Base-by-base conservation (phyloP, 768 basidiomycete genomes). In the Termitomyces heimii region DNA sequence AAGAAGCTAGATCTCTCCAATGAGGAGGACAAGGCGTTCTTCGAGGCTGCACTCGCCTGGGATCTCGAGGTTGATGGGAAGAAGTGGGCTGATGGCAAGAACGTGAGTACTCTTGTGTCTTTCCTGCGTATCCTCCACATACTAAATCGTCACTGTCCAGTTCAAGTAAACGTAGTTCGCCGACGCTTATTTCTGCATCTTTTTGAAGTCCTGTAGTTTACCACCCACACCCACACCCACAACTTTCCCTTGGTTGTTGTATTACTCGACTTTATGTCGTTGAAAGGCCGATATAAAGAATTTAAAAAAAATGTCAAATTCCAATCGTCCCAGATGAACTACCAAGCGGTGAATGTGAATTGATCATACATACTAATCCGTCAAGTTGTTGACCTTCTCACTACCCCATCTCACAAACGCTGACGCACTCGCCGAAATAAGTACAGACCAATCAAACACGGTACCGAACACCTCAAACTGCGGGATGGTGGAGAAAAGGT, bases 21-120 rank as follows among this genome's bases (percentile, higher is more conserved):
- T 58, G 77, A 75, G 28, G 85, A 75, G 18, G 88, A 98, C 66
- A 94, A 94, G 79, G 78, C 78, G 59, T 95, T 89, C 84, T 94
- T 98, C 68, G 92, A 94, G 80, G 89, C 80, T 63, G 91, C 90
- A 26, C 82, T 96, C 64, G 91, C 94, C 48, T 98, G 96, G 96
- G 94, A 96, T 76, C 74, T 96, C 59, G 85, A 88, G 74, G 65
- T 97, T 55, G 86, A 87, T 62, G 96, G 88, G 31, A 94, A 92
- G 83, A 82, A 83, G 70, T 97, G 92, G 92, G 85, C 75, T 50
- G 94, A 95, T 75, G 91, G 91, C 62, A 92, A 92, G 81, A 89
- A 85, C 70, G 88, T 92, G 70, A 77, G 91, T 82, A 16, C 34
- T 55, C 47, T 54, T n/a, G 47, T 29, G 42, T 35, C 37, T 54